Evolutionary conservation across 1,284 basidiomycete species (phyloP).

Genomic region (Austropuccinia psidii): DNA sequence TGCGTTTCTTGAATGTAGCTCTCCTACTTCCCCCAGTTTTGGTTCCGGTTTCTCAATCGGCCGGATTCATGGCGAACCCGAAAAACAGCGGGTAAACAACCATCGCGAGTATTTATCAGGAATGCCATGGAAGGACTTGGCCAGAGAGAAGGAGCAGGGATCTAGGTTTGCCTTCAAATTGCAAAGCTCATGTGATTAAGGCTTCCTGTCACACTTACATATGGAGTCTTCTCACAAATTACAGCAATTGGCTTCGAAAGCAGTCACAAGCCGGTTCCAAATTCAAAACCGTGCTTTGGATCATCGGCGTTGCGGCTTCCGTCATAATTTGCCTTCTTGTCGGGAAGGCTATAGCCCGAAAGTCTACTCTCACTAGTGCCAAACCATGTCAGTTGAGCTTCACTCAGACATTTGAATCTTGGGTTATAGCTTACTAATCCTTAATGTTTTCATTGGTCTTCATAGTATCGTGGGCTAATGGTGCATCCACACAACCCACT

Average conservation of each 20-base stretch:
- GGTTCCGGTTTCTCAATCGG: background rate
- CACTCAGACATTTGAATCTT: background rate
- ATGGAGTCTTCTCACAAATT: background rate
- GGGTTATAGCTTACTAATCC: background rate
- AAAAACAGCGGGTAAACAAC: background rate
- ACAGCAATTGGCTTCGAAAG: conserved; percentile 13
- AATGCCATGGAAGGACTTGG: conserved; percentile 1
- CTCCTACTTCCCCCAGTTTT: conserved; percentile 12
- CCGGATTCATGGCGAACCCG: background rate
- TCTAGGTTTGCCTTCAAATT: background rate
- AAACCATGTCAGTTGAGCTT: background rate
- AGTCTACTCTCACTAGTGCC: background rate
- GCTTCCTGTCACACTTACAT: background rate
- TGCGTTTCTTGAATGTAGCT: background rate
- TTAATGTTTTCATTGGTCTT: background rate
- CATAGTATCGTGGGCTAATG: conserved; percentile 29
- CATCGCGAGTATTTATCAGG: background rate
- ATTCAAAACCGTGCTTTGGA: conserved; percentile 11
- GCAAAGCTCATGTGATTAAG: background rate
- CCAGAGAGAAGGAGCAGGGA: background rate
- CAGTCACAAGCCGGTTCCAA: conserved; percentile 7
- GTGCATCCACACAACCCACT: background rate
- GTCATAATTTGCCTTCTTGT: background rate
- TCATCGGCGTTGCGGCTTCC: conserved; percentile 1
- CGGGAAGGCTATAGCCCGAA: background rate